These are phyloP conservation scores for Penicillium polonicum DNA, from an alignment of 2,329 filamentous ascomycete genomes.

Conservation along the genomic window DNA sequence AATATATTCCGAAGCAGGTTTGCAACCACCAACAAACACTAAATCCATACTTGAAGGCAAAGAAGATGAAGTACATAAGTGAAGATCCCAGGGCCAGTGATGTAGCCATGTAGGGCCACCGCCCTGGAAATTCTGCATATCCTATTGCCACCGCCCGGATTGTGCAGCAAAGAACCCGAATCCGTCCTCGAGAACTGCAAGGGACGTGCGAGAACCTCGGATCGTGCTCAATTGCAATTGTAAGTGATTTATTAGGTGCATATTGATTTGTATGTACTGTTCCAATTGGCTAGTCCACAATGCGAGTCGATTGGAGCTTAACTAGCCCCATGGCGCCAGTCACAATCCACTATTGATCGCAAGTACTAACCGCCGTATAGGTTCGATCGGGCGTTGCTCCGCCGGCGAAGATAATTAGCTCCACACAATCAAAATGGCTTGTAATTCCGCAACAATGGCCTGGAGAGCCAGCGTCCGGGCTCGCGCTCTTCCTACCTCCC, in stretches of 20 bases:
- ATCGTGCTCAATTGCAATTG: conserved; percentile 21
- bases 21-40: background rate
- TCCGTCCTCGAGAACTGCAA: conserved; percentile 22
- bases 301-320: background rate
- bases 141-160: conserved; percentile 15
- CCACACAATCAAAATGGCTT: conserved; percentile 23
- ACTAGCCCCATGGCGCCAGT: background rate
- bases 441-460: conserved; percentile 25
- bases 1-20: background rate
- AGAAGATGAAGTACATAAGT: background rate
- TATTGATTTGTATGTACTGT: background rate
- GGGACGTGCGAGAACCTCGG: conserved; percentile 20
- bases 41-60: background rate
- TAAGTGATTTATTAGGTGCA: conserved; percentile 11
- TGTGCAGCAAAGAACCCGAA: conserved; percentile 18
- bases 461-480: conserved; percentile 29
- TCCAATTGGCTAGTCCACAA: background rate
- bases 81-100: background rate
- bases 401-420: conserved; percentile 19
- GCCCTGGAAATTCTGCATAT: background rate
- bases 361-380: conserved; percentile 17
- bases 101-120: background rate
- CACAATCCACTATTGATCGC: conserved; percentile 1
- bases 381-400: conserved; percentile 19
- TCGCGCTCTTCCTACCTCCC: conserved; percentile 25